A percentile compares a stretch with the other conserved stretches of the same genome.
Evolutionary conservation across 768 basidiomycete genomes (phyloP).

Genomic region (Sarcodon sp.): DNA sequence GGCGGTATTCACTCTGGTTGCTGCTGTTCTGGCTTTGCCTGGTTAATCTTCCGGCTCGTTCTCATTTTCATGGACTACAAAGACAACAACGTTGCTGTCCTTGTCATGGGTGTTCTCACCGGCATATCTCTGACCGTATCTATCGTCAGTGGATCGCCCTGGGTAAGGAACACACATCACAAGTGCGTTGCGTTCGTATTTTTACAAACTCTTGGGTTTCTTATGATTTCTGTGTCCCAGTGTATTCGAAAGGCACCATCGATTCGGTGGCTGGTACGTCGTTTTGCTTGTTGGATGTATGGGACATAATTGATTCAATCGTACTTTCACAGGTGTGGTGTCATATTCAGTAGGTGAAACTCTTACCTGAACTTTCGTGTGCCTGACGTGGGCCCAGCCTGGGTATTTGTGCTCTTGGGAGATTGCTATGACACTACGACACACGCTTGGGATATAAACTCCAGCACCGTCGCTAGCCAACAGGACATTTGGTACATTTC

Average conservation of each 20-base stretch:
- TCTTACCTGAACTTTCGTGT: conserved; percentile 5
- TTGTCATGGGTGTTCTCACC: conserved; percentile 25
- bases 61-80: conserved; percentile 22
- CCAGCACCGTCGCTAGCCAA: conserved; percentile 18
- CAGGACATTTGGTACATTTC: conserved; percentile 31
- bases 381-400: conserved; percentile 11
- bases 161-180: conserved; percentile 29
- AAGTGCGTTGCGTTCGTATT: conserved; percentile 18
- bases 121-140: conserved; percentile 23
- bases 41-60: conserved; percentile 23
- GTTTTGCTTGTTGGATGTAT: conserved; percentile 3
- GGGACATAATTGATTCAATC: conserved; percentile 8
- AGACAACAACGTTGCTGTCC: conserved; percentile 21
- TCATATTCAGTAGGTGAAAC: conserved; percentile 15
- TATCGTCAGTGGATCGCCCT: conserved; percentile 26
- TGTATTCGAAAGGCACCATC: conserved; percentile 29
- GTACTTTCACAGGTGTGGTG: conserved; percentile 14
- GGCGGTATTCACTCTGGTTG: conserved; percentile 34
- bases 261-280: conserved; percentile 28
- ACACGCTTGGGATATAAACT: conserved; percentile 20
- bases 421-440: conserved; percentile 24
- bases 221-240: conserved; percentile 12
- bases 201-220: background rate
- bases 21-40: conserved; percentile 22
- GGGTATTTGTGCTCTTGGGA: conserved; percentile 28